Evolutionary conservation across 768 basidiomycete genomes (phyloP), one percentile per base, ranked within the genome.

Genomic region (Boletus rubroflammeus): DNA sequence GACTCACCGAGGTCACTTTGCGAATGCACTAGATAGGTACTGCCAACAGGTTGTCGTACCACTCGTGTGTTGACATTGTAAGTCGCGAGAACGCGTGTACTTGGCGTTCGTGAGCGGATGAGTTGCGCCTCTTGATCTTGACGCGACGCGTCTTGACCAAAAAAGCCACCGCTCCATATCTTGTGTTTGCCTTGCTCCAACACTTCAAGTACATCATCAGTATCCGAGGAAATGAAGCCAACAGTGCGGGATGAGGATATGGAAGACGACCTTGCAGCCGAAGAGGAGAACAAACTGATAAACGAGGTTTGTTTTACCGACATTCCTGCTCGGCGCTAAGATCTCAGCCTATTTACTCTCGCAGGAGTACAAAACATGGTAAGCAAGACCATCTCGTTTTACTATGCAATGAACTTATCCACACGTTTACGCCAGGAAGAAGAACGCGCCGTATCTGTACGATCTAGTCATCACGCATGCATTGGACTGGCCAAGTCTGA

Each of bases 401-500:
- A 9, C 39, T 42, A 15, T 34, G 1, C 35, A 45, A 11, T 32
- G 29, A 3, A 35, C 29, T 54, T n/a, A 54, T 52, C 42, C 32
- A 19, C 29, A 34, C 25, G 6, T 34, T 23, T 45, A 55, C 40
- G 47, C 46, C 69, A 93, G 90, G 90, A 93, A 93, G 79, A 93
- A 93, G 76, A 96, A 95, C 73, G 93, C 95, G 50, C 96, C 95
- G 13, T 98, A 96, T 74, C 83, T 98, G 14, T 99, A 99, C 71
- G 97, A 99, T 72, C 80, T 96, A 23, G 92, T 99, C 60, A 88
- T 99, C 64, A 98, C 96, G 1, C 96, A 98, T 69, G 96, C 96
- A 31, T 79, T 98, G 47, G 93, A 97, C 72, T 99, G 97, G 97
- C 97, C 97, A 19, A 93, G 88, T 65, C 70, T 99, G 66, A 99